Evolutionary conservation across 305 asterid species (phyloP), one percentile per base, ranked within the genome.

Genomic region (Plantago coronopus): DNA sequence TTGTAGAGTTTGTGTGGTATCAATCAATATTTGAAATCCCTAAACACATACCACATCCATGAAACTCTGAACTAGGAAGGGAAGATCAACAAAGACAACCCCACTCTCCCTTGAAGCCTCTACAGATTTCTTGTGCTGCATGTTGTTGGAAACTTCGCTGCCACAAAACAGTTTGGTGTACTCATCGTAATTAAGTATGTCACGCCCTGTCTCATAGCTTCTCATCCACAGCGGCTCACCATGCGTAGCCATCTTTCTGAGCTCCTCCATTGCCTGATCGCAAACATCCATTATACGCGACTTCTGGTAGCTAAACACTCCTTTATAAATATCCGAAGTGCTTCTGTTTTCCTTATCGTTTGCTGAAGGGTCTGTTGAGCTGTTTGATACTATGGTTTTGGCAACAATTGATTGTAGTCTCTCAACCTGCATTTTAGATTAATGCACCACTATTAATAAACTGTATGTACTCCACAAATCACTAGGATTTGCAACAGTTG

Each of bases 121-220:
- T 40, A 91, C 72, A 21, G 76, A 74, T 65, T 73, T 81, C 61
- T 65, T 77, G 3, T 74, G 74, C 65, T 48, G 78, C 62, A 40
- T 51, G 6, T 13, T 40, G 23, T 50, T 34, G n/a, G 59, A 20
- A 69, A 48, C 63, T 18, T 69, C 79, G 2, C 8, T 34, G 40
- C 14, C 17, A 12, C 73, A 64, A 48, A 88, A 82, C 38, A 71
- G 69, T 53, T 78, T 86, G 53, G 65, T 54, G 62, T 88, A 91
- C 79, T 84, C 95, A 29, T 91, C 95, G 25, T 88, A 91, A 64
- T 91, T 91, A n/a, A 91, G 98, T 60, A 88, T 86, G 46, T 91
- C 91, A 1, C 93, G 86, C 25, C 95, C 93, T 4, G 83, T 84
- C 58, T 88, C 98, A 17, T 72, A 75, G 76, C 98, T 86, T 66